phyloP scores from a whole-genome alignment of 306 rosid genomes.

The Cicer chorassanicum region DNA sequence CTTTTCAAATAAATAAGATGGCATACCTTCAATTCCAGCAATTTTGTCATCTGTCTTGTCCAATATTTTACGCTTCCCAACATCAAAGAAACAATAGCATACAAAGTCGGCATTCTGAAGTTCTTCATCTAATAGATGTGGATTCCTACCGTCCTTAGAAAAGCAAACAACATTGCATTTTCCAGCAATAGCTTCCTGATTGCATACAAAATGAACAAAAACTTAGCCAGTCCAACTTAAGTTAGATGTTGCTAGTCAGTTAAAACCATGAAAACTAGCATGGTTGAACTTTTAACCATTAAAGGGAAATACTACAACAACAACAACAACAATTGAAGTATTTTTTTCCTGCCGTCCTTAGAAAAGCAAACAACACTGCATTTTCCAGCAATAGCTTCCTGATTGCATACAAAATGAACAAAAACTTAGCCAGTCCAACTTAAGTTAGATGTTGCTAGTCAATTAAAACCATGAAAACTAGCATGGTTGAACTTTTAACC shows the following conservation, averaged over 20 bases:
- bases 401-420: constrained; percentile 32
- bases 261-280: neutral
- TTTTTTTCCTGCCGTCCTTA: constrained; percentile 60
- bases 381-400: constrained; percentile 95
- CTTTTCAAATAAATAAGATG: constrained; percentile 14
- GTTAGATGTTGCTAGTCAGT: constrained; percentile 15
- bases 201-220: constrained; percentile 27
- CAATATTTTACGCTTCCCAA: constrained; percentile 50
- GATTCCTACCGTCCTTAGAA: constrained; percentile 68
- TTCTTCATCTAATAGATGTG: constrained; percentile 61
- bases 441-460: constrained; percentile 16
- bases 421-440: constrained; percentile 3
- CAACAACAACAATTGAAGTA: neutral
- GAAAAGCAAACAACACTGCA: constrained; percentile 77
- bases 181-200: constrained; percentile 90
- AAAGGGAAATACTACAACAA: constrained; percentile 13
- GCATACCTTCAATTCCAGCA: constrained; percentile 70
- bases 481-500: neutral
- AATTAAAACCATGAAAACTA: neutral
- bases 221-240: neutral
- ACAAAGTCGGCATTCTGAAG: constrained; percentile 71
- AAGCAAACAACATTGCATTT: constrained; percentile 81
- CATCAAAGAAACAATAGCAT: constrained; percentile 82
- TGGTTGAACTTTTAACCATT: neutral
- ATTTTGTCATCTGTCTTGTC: constrained; percentile 60